These are phyloP conservation scores for Phytophthora lateralis DNA, from an alignment of 352 stramenopile genomes.

Conservation along the genomic window DNA sequence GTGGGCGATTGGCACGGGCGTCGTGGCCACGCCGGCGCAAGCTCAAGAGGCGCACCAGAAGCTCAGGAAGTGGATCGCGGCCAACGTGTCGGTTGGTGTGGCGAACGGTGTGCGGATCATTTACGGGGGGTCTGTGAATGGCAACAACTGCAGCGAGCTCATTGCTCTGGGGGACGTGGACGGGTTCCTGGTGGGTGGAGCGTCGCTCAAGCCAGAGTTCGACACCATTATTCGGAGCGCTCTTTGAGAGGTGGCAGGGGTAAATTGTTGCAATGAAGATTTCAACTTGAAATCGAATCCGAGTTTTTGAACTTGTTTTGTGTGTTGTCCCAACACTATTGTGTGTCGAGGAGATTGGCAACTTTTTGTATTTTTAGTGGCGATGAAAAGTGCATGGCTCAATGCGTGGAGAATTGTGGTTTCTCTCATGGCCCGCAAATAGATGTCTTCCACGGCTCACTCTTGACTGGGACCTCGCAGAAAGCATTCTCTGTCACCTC, in stretches of 20 bases:
- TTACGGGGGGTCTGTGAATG: slow-evolving; percentile 94
- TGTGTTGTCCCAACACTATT: too few species aligned
- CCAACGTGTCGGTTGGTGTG: slow-evolving; percentile 70
- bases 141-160: slow-evolving; percentile 89
- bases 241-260: slow-evolving; percentile 13
- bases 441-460: neutral
- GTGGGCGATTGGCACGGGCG: slow-evolving; percentile 97
- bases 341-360: too few species aligned
- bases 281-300: too few species aligned
- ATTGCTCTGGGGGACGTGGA: slow-evolving; percentile 88
- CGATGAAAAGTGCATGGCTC: neutral
- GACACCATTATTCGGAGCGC: slow-evolving; percentile 82
- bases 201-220: slow-evolving; percentile 94
- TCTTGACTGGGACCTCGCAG: neutral
- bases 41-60: slow-evolving; percentile 93
- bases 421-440: neutral
- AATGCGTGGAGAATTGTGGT: neutral
- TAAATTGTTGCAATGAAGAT: neutral
- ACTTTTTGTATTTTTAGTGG: neutral
- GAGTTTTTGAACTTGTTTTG: neutral
- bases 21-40: slow-evolving; percentile 95
- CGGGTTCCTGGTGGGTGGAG: slow-evolving; percentile 94
- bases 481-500: neutral
- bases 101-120: slow-evolving; percentile 86
- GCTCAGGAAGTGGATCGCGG: slow-evolving; percentile 74